phyloP scores from a whole-genome alignment of 2,329 filamentous ascomycete species.

The Hawksworthiomyces lignivorus region DNA sequence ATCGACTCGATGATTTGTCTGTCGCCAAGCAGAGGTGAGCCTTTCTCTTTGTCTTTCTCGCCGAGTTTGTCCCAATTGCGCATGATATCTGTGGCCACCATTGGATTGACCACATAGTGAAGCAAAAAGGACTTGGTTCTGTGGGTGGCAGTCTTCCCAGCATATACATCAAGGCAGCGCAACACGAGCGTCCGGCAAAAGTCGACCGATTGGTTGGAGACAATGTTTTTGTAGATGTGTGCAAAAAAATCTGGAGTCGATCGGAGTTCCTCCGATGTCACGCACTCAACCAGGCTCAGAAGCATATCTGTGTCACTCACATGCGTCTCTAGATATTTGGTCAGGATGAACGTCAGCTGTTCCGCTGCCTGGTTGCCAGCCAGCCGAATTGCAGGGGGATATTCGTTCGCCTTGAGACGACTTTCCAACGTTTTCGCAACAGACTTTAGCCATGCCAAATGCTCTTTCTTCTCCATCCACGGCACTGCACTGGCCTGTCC shows the following conservation, averaged over 20 bases:
- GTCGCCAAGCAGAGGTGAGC: slow-evolving; percentile 69
- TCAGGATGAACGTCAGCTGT: slow-evolving; percentile 78
- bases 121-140: slow-evolving; percentile 90
- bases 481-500: slow-evolving; percentile 40
- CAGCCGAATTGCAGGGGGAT: slow-evolving; percentile 67
- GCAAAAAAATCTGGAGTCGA: slow-evolving; percentile 65
- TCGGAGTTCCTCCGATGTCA: slow-evolving; percentile 78
- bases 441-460: slow-evolving; percentile 51
- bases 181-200: slow-evolving; percentile 78
- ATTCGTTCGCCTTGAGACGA: slow-evolving; percentile 60
- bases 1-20: slow-evolving; percentile 81
- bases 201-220: slow-evolving; percentile 75
- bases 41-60: slow-evolving; percentile 30
- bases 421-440: slow-evolving; percentile 73
- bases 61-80: slow-evolving; percentile 61
- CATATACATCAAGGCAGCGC: slow-evolving; percentile 82
- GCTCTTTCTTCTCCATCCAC: slow-evolving; percentile 70
- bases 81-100: slow-evolving; percentile 94
- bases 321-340: slow-evolving; percentile 67
- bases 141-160: slow-evolving; percentile 68
- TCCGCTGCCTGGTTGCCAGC: slow-evolving; percentile 84
- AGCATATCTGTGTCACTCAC: slow-evolving; percentile 74
- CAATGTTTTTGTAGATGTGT: slow-evolving; percentile 79
- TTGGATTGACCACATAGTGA: slow-evolving; percentile 88
- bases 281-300: slow-evolving; percentile 73